Evolutionary conservation across 495 filamentous ascomycete species (phyloP).

Genomic region (Lichina pygmaea): DNA sequence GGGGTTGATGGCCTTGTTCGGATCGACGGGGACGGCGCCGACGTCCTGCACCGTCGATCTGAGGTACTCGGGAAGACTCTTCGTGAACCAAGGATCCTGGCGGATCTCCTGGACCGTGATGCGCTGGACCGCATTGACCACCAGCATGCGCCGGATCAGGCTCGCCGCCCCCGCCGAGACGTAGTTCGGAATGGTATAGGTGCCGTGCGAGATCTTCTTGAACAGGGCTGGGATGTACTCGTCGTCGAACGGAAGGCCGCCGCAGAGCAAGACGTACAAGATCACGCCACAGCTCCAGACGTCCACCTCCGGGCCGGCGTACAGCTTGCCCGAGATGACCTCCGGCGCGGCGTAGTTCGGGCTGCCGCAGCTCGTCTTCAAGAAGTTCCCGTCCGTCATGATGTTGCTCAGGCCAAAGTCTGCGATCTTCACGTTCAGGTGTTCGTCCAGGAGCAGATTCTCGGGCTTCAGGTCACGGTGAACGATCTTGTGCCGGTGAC

Average conservation of each 20-base stretch:
- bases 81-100: conserved; percentile 81
- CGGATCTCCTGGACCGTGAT: conserved; percentile 86
- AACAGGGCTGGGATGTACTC: conserved; percentile 77
- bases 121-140: conserved; percentile 79
- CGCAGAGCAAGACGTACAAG: conserved; percentile 79
- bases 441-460: conserved; percentile 78
- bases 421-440: conserved; percentile 94
- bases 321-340: conserved; percentile 92
- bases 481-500: conserved; percentile 94
- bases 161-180: conserved; percentile 61
- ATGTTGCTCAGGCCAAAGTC: conserved; percentile 98
- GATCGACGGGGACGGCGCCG: conserved; percentile 72
- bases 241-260: conserved; percentile 85
- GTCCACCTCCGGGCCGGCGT: conserved; percentile 92
- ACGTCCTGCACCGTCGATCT: conserved; percentile 82
- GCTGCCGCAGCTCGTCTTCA: conserved; percentile 94
- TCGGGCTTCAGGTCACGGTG: conserved; percentile 95
- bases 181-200: conserved; percentile 69
- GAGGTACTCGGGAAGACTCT: conserved; percentile 61
- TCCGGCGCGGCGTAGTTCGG: conserved; percentile 96
- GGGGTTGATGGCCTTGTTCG: conserved; percentile 64
- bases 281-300: conserved; percentile 99
- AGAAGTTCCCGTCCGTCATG: conserved; percentile 97
- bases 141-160: conserved; percentile 79
- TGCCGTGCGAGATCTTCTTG: conserved; percentile 72